Percentiles rank a stretch among this genome's conserved stretches.
These are phyloP conservation scores for Acanthochlamys bracteata DNA, from an alignment of 106 monocot species.

Conservation along the genomic window DNA sequence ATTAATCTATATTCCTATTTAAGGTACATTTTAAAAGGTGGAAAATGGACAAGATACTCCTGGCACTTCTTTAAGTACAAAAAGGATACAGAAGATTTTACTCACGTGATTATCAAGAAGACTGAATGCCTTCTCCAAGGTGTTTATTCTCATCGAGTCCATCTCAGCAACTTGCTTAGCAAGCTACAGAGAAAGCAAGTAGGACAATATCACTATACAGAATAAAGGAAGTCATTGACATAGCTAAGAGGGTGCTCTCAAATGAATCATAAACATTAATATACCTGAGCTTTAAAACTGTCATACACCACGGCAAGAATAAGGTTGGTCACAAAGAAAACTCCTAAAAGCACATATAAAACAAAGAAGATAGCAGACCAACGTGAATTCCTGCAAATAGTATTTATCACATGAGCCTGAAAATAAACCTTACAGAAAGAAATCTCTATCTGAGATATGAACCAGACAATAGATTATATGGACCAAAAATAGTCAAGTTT, in stretches of 20 bases:
- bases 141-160: constrained; percentile 67
- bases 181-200: constrained; percentile 43
- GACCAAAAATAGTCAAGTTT: too few species aligned
- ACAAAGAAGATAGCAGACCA: constrained; percentile 88
- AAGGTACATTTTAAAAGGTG: too few species aligned
- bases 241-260: too few species aligned
- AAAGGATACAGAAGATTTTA: neutral
- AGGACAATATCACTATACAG: neutral
- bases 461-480: too few species aligned
- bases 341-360: constrained; percentile 82
- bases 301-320: constrained; percentile 98
- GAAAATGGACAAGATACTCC: too few species aligned
- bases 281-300: constrained; percentile 93
- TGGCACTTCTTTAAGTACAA: too few species aligned
- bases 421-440: too few species aligned
- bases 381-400: constrained; percentile 63
- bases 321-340: constrained; percentile 94
- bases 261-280: neutral
- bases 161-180: constrained; percentile 78
- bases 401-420: too few species aligned
- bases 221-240: too few species aligned
- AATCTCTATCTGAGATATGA: too few species aligned
- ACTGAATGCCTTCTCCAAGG: constrained; percentile 78
- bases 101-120: constrained; percentile 78
- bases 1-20: too few species aligned